Evolutionary conservation across 495 filamentous ascomycete species (phyloP).

Genomic region (Hypoxylon cercidicola): DNA sequence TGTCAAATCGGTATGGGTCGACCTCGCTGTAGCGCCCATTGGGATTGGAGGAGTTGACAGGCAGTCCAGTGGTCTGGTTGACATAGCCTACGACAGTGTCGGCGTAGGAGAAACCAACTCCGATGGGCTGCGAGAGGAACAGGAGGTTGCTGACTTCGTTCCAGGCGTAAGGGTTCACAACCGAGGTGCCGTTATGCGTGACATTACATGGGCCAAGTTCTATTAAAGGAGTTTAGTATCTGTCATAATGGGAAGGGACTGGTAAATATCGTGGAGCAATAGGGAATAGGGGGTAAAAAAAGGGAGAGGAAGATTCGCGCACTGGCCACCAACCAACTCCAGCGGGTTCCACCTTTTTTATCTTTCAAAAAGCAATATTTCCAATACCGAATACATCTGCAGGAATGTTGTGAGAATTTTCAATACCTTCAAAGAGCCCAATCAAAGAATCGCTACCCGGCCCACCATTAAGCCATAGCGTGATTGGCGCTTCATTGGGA

Average conservation of each 20-base stretch:
- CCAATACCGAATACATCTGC: no score
- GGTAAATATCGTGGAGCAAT: no score
- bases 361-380: no score
- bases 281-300: no score
- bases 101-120: slow-evolving; percentile 68
- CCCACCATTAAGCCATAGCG: slow-evolving; percentile 71
- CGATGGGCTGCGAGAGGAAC: slow-evolving; percentile 72
- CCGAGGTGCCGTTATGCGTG: slow-evolving; percentile 59
- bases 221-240: slow-evolving; percentile 31
- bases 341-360: no score
- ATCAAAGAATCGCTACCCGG: slow-evolving; percentile 68
- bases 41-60: slow-evolving; percentile 33
- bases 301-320: no score
- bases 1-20: slow-evolving; percentile 48
- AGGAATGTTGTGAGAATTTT: no score
- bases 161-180: slow-evolving; percentile 70
- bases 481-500: slow-evolving; percentile 64
- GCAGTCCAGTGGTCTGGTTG: slow-evolving; percentile 39
- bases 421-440: slow-evolving; percentile 68
- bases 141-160: slow-evolving; percentile 73
- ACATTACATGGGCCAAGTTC: slow-evolving; percentile 70
- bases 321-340: no score
- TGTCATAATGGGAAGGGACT: no score
- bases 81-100: slow-evolving; percentile 43
- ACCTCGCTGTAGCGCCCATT: slow-evolving; percentile 47